Conservation (phyloP, 2,329 filamentous ascomycete genomes). For the Paraphoma chrysanthemicola region DNA sequence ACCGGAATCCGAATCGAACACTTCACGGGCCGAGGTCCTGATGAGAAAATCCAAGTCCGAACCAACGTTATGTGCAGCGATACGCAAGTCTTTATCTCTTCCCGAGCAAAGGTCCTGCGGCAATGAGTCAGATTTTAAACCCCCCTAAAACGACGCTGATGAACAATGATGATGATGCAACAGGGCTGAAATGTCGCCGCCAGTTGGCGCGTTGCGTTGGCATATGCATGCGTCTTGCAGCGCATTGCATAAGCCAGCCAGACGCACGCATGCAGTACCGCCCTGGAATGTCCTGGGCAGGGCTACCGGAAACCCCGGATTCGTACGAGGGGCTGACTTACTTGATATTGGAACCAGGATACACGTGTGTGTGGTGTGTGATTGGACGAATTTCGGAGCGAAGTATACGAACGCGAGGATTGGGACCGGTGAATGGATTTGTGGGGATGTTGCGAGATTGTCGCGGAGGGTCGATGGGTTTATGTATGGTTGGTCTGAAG, state of each 20-base stretch:
- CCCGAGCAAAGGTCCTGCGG: neutral
- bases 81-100: no score
- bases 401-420: conserved; percentile 20
- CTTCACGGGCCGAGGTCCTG: no score
- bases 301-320: conserved; percentile 28
- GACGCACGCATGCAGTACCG: no score
- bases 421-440: conserved; percentile 14
- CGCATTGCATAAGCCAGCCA: no score
- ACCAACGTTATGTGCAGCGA: no score
- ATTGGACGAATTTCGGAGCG: conserved; percentile 15
- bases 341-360: conserved; percentile 3
- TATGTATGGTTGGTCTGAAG: no score
- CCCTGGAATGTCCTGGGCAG: conserved; percentile 5
- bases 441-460: conserved; percentile 4
- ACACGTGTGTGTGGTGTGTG: neutral
- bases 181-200: conserved; percentile 36
- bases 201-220: conserved; percentile 30
- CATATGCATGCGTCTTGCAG: conserved; percentile 12
- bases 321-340: conserved; percentile 40
- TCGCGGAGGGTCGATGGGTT: conserved; percentile 11
- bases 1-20: no score
- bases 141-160: no score
- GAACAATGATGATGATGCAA: conserved; percentile 26
- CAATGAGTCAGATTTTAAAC: conserved; percentile 48
- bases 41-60: no score